These are phyloP conservation scores for Aotearoamyces nothofagi DNA, from an alignment of 2,329 filamentous ascomycete genomes.

Conservation along the genomic window DNA sequence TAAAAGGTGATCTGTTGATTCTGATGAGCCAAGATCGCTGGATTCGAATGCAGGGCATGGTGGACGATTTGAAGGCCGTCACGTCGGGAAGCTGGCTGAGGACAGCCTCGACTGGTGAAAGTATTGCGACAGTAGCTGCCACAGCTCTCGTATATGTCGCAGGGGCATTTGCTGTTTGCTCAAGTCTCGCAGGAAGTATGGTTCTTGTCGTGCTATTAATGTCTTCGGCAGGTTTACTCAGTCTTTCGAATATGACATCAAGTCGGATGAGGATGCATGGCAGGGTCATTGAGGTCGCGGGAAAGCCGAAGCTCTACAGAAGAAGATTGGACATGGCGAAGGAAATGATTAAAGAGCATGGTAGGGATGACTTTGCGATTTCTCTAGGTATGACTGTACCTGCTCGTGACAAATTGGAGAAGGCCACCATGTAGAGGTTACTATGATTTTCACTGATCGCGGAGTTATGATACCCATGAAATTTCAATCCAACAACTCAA, in stretches of 20 bases:
- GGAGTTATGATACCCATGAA: no score
- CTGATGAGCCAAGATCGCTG: background rate
- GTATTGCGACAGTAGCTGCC: no score
- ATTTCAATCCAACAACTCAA: no score
- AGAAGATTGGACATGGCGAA: background rate
- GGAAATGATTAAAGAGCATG: background rate
- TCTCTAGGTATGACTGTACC: background rate
- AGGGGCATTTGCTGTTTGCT: background rate
- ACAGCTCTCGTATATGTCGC: background rate
- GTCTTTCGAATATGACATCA: background rate
- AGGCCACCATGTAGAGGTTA: background rate
- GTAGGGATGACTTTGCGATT: background rate
- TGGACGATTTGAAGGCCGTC: background rate
- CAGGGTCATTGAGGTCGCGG: no score
- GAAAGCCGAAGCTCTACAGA: no score
- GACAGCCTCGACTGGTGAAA: background rate
- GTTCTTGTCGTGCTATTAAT: background rate
- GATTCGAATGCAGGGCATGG: background rate
- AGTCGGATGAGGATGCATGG: background rate
- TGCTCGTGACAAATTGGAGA: background rate
- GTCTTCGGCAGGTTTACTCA: background rate
- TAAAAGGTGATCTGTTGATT: background rate
- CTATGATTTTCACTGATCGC: no score
- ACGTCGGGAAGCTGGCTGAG: slow-evolving; percentile 1
- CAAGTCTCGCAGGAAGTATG: background rate